Percentiles rank a stretch among this genome's conserved stretches.
Conservation (phyloP, 495 filamentous ascomycete species). For the Penicillium canariense region DNA sequence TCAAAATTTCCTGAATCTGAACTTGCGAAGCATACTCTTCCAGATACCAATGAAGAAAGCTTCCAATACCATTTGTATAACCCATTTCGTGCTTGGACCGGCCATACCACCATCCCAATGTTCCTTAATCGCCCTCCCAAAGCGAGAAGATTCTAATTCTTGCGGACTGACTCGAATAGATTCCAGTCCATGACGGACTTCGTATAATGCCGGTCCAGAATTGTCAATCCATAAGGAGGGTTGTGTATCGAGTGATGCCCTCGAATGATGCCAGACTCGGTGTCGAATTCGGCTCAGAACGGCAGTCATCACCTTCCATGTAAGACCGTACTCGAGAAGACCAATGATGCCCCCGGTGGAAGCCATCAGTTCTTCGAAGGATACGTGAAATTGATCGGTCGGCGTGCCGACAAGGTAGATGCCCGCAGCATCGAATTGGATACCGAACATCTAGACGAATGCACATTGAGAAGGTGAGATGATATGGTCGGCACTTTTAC, state of each 20-base stretch:
- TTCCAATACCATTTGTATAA: conserved; percentile 12
- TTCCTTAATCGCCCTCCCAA: conserved; percentile 18
- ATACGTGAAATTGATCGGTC: conserved; percentile 21
- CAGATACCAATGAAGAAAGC: conserved; percentile 22
- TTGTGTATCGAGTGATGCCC: conserved; percentile 4
- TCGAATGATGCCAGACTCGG: conserved; percentile 11
- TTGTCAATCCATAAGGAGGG: conserved; percentile 22
- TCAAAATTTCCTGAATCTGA: conserved; percentile 10
- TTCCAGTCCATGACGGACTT: conserved; percentile 16
- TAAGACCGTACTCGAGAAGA: conserved; percentile 23
- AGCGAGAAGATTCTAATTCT: conserved; percentile 16
- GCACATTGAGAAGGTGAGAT: background rate
- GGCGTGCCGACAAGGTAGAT: conserved; percentile 25
- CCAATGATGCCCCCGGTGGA: conserved; percentile 19
- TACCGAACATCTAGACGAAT: conserved; percentile 12
- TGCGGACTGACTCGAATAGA: conserved; percentile 15
- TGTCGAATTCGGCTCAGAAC: conserved; percentile 12
- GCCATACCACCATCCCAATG: conserved; percentile 20
- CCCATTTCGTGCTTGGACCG: background rate
- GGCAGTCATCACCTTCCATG: conserved; percentile 15
- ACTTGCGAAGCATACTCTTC: conserved; percentile 6
- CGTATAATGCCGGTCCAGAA: conserved; percentile 20
- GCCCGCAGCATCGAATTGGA: conserved; percentile 25
- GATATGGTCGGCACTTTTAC: background rate
- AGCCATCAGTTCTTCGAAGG: conserved; percentile 25